Base-by-base conservation (phyloP, 176 grass and related monocot species). In the Eleusine coracana region DNA sequence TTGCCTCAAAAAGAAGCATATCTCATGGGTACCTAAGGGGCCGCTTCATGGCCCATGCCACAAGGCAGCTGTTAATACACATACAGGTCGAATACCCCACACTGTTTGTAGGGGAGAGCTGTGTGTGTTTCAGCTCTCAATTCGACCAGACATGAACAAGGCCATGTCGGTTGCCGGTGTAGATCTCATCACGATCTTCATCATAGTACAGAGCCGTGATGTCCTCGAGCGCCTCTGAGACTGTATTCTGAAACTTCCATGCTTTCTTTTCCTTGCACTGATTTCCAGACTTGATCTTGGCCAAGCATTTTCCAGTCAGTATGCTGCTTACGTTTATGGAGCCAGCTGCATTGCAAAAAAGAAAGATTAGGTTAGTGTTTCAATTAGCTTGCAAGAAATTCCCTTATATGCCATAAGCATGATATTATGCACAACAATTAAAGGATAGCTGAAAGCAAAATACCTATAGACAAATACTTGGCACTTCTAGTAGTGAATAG, bases 301-400 rank as follows among this genome's bases (percentile, higher is more conserved):
- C 94, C 65, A 97, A 61, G 74, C 94, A 97, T 81, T 97, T 97
- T 15, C 94, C 94, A 34, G 89, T 93, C 79, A 97, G 88, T 85
- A 97, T 97, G 88, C 92, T 93, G 86, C 94, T 97, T 66, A 97
- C 91, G 74, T 97, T 97, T 82, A 97, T 97, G 34, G 94, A 97
- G 29, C 91, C 94, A 80, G 87, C 94, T 97, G 81, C 68, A 85
- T 71, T 25, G 18, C 13, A 56, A 36, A 40, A 34, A 59, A 76
- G 48, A 76, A 62, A 58, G 0, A 38, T 74, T 20, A 87, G 31
- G 23, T 59, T 25, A 87, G 16, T 38, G 64, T 52, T 65, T 11
- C 55, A 29, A 31, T 87, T 13, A 56, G 17, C 49, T 56, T 10
- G 64, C 37, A 25, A 58, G 15, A 42, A 58, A 7, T 29, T 40